Base-by-base conservation (phyloP, 768 basidiomycete genomes). In the Hygrocybe punicea region DNA sequence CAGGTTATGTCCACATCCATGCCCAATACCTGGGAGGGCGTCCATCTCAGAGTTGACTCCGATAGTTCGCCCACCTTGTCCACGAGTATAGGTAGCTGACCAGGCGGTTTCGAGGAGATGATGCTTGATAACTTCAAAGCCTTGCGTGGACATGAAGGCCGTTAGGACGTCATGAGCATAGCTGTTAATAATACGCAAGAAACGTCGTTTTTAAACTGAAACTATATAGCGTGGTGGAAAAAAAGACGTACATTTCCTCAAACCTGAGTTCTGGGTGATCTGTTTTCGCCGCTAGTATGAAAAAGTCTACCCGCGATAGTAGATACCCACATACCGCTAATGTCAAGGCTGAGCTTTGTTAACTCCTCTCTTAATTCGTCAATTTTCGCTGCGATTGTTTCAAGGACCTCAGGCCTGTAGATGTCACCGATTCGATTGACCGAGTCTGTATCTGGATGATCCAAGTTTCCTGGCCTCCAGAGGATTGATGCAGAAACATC, bases 21-120 rank as follows among this genome's bases (percentile, higher is more conserved):
- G 87, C 0, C 87, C 84, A 37, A 85, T 75, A 0, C 81, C 77
- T 55, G 73, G 73, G 29, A 87, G 72, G 1, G 85, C 86, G 55
- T 85, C 84, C 84, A 86, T 85, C 80, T 92, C 91, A 14, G 89
- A 91, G 68, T 93, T 92, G 57, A 93, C 74, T 0, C 90, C 90
- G 33, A 92, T 81, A 0, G 81, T 84, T 51, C 83, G 79, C 6
- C 88, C 89, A 9, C 87, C 89, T 29, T 73, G 68, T 10, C 87
- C 86, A 61, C 85, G 77, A 14, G 78, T 73, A 62, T 82, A 91
- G 2, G 78, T 80, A 0, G 91, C 91, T 19, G 78, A 72, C 90
- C 90, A 91, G 4, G 88, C 90, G 0, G 90, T 93, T 16, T 82
- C 77, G 23, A 92, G 73, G 50, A 79, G 77, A 62, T 84, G 80